Base-by-base conservation (phyloP, 2,329 filamentous ascomycete species). In the Cercospora janseana region DNA sequence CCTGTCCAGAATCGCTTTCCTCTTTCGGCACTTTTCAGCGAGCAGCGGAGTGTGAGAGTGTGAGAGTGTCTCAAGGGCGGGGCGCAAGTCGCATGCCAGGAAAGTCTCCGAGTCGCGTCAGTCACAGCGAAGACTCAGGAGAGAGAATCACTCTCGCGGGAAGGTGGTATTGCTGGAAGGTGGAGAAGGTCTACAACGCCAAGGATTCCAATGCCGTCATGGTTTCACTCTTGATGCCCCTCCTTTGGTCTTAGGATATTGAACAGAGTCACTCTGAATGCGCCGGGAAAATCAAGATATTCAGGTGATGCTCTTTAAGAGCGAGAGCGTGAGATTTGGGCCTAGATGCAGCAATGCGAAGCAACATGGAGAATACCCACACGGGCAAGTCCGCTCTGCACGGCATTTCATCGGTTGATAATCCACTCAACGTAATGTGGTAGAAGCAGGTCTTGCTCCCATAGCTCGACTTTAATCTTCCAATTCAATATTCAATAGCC, bases 361-460 rank as follows among this genome's bases (percentile, higher is more conserved):
- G 15, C 5, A 10, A n/a, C n/a, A 40, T 38, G 21, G n/a, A 37
- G 44, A 15, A 29, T 12, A 18, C 23, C 6, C n/a, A 12, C n/a
- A 40, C 16, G 44, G 44, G 44, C 44, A 32, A 28, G 21, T 34
- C 44, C 44, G 44, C 24, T 18, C 43, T 20, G n/a, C 16, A 21
- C 44, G 44, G 44, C 44, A 23, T 24, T 35, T 35, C 15, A 23
- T 46, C 43, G 43, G 31, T 21, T 10, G 43, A 35, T 13, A 37
- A 28, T 21, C 18, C 27, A 13, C 24, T 47, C 32, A 31, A 40
- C 45, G 35, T 23, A 38, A 48, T 40, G 45, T 48, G 28, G 27
- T 37, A 16, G 26, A 35, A n/a, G n/a, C n/a, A n/a, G n/a, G n/a
- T n/a, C n/a, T n/a, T n/a, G n/a, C n/a, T n/a, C n/a, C n/a, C n/a